phyloP scores from a whole-genome alignment of 2,329 filamentous ascomycete species.

The Monilinia fructicola region DNA sequence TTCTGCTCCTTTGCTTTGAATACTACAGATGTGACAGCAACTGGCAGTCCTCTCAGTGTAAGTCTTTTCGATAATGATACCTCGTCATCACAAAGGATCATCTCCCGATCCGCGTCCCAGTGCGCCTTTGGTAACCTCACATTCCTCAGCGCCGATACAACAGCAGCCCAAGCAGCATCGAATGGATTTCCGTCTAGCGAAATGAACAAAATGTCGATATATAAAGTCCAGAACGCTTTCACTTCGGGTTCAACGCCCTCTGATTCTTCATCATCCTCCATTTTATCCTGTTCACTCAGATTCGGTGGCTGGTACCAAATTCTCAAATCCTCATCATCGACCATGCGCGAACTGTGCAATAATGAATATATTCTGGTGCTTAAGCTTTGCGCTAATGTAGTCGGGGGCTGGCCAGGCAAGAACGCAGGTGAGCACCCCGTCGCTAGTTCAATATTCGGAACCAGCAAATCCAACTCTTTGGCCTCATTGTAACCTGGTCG shows the following conservation, averaged over 20 bases:
- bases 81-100: constrained; percentile 70
- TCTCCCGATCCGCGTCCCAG: constrained; percentile 81
- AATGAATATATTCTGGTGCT: constrained; percentile 74
- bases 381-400: constrained; percentile 76
- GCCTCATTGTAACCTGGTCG: constrained; percentile 46
- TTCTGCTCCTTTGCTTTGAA: constrained; percentile 59
- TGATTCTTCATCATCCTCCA: constrained; percentile 41
- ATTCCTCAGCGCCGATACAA: constrained; percentile 76
- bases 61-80: constrained; percentile 56
- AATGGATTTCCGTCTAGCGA: constrained; percentile 90
- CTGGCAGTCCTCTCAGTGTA: constrained; percentile 63
- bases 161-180: constrained; percentile 83
- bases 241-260: constrained; percentile 49
- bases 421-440: constrained; percentile 88
- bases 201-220: constrained; percentile 93
- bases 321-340: constrained; percentile 66
- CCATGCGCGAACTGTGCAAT: constrained; percentile 67
- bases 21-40: constrained; percentile 75
- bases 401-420: constrained; percentile 79
- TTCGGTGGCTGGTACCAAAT: constrained; percentile 64
- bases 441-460: constrained; percentile 89
- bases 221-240: constrained; percentile 91
- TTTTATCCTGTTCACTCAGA: constrained; percentile 48
- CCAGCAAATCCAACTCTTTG: constrained; percentile 69
- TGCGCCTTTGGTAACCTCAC: constrained; percentile 74